Percentiles rank a stretch among this genome's conserved stretches.
phyloP scores from a whole-genome alignment of 2,329 filamentous ascomycete species.

The Mycosphaerelloides madeirae region DNA sequence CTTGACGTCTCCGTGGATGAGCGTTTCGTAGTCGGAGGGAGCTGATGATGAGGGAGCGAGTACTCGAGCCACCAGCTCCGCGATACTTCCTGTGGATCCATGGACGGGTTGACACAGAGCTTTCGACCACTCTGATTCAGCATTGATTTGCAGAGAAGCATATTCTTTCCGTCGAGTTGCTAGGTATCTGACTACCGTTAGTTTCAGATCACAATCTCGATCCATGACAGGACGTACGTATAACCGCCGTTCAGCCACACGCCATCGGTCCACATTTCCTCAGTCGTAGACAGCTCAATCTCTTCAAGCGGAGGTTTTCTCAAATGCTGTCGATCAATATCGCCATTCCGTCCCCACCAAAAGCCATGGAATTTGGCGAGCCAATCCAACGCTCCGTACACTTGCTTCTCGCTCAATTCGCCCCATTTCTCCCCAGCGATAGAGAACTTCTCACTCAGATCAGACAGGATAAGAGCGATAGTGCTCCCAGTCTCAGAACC shows the following conservation, averaged over 20 bases:
- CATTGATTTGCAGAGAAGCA: conserved; percentile 42
- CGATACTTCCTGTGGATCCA: conserved; percentile 27
- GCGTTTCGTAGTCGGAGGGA: conserved; percentile 43
- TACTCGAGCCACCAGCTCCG: conserved; percentile 50
- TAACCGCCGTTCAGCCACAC: conserved; percentile 64
- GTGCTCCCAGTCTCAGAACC: conserved; percentile 7
- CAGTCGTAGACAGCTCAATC: conserved; percentile 4
- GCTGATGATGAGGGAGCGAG: conserved; percentile 40
- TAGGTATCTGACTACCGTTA: conserved; percentile 46
- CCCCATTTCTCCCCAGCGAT: conserved; percentile 53
- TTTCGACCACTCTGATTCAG: conserved; percentile 52
- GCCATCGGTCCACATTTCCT: conserved; percentile 1
- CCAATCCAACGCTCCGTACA: conserved; percentile 56
- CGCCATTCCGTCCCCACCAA: conserved; percentile 41
- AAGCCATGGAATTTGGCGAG: conserved; percentile 57
- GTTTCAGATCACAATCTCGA: neutral
- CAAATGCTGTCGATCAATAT: conserved; percentile 34
- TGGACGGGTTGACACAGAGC: conserved; percentile 43
- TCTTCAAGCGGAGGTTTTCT: conserved; percentile 56
- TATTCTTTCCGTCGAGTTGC: conserved; percentile 59
- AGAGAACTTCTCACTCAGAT: conserved; percentile 52
- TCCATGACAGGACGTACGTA: conserved; percentile 39
- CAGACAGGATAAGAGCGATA: conserved; percentile 55
- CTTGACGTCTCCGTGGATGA: conserved; percentile 66
- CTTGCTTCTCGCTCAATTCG: conserved; percentile 46